These are phyloP conservation scores for Neopestalotiopsis sp. DNA, from an alignment of 2,329 filamentous ascomycete species.

Conservation along the genomic window DNA sequence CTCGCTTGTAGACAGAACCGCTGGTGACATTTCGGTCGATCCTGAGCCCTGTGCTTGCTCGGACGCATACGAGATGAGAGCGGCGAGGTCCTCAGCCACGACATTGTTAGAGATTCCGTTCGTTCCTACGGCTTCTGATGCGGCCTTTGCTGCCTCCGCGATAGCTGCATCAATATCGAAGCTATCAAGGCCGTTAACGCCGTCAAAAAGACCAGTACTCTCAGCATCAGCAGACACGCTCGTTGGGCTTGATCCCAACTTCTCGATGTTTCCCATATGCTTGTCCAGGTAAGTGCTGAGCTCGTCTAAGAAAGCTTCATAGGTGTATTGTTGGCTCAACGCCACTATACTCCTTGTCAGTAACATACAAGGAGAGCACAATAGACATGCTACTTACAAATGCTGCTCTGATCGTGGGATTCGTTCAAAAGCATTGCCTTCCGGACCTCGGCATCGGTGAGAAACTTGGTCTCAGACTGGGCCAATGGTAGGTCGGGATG, in stretches of 20 bases:
- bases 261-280: constrained; percentile 36
- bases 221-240: constrained; percentile 29
- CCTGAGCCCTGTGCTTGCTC: constrained; percentile 34
- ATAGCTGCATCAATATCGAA: constrained; percentile 37
- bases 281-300: constrained; percentile 39
- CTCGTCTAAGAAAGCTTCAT: constrained; percentile 38
- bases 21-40: constrained; percentile 33
- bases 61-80: constrained; percentile 35
- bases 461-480: constrained; percentile 32
- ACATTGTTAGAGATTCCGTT: constrained; percentile 26
- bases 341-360: constrained; percentile 6
- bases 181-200: constrained; percentile 22
- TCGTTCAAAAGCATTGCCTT: constrained; percentile 36
- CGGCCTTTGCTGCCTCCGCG: constrained; percentile 38
- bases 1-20: constrained; percentile 36
- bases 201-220: constrained; percentile 26
- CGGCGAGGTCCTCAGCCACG: constrained; percentile 35
- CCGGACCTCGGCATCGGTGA: constrained; percentile 32
- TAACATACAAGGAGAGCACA: neutral
- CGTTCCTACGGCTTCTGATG: constrained; percentile 32
- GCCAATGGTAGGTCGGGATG: constrained; percentile 33
- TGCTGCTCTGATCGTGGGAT: constrained; percentile 28
- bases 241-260: constrained; percentile 30
- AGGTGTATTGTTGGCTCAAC: constrained; percentile 36
- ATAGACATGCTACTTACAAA: constrained; percentile 27